Percentiles rank a stretch among this genome's conserved stretches.
Evolutionary conservation across 2,329 filamentous ascomycete species (phyloP).

Genomic region (Aspergillus piperis): DNA sequence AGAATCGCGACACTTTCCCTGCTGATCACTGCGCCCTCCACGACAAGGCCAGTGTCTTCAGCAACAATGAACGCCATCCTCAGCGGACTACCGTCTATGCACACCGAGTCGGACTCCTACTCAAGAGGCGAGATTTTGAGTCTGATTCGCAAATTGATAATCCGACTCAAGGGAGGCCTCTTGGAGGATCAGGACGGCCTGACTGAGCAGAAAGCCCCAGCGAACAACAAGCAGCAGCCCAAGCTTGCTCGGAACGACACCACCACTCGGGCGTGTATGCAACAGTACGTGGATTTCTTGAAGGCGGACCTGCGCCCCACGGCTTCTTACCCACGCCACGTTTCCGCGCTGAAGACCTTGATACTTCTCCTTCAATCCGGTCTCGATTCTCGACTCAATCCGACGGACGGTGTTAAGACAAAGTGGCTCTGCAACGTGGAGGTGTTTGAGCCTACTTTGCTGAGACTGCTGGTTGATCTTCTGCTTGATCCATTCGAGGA

Average conservation of each 20-base stretch:
- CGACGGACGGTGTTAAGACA: conserved; percentile 47
- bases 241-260: conserved; percentile 54
- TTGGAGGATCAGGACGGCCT: conserved; percentile 38
- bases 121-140: conserved; percentile 79
- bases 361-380: conserved; percentile 68
- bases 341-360: conserved; percentile 73
- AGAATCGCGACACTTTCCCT: conserved; percentile 80
- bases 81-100: conserved; percentile 67
- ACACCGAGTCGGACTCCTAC: conserved; percentile 83
- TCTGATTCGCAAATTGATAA: conserved; percentile 73
- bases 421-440: conserved; percentile 54
- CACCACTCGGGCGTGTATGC: conserved; percentile 58
- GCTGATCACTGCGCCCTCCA: conserved; percentile 72
- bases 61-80: conserved; percentile 64
- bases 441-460: conserved; percentile 42
- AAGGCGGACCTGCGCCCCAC: conserved; percentile 73
- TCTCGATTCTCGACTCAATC: conserved; percentile 55
- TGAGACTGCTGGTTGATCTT: conserved; percentile 70
- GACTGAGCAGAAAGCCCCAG: conserved; percentile 11
- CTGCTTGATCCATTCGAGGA: conserved; percentile 92
- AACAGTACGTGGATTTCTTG: conserved; percentile 73
- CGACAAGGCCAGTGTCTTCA: conserved; percentile 69
- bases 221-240: conserved; percentile 19
- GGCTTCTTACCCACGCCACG: conserved; percentile 86
- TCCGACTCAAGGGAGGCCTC: conserved; percentile 70